These are phyloP conservation scores for Hanseniaspora valbyensis DNA, from an alignment of 805 yeast species.

Conservation along the genomic window DNA sequence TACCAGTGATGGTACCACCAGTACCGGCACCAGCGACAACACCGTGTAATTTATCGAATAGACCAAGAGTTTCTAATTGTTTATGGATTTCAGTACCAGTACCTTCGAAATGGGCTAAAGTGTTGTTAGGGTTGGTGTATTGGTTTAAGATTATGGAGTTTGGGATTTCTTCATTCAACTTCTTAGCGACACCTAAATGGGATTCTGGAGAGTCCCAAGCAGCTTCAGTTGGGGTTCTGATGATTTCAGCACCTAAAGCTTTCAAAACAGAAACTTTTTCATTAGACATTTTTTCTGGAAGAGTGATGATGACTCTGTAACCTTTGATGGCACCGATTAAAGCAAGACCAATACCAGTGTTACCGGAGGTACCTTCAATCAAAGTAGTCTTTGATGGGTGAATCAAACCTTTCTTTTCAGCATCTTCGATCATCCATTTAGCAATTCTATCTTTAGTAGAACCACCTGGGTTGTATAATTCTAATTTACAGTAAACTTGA, in stretches of 20 bases:
- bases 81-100: conserved; percentile 81
- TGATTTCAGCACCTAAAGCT: conserved; percentile 83
- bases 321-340: conserved; percentile 79
- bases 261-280: conserved; percentile 80
- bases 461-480: conserved; percentile 80
- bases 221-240: conserved; percentile 84
- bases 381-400: conserved; percentile 70
- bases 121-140: conserved; percentile 67
- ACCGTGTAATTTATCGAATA: conserved; percentile 51
- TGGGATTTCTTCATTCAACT: conserved; percentile 71
- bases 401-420: conserved; percentile 64
- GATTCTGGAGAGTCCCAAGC: conserved; percentile 90
- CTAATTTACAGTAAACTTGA: conserved; percentile 59
- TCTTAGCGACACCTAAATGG: conserved; percentile 77
- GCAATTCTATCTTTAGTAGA: conserved; percentile 85
- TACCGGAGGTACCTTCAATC: conserved; percentile 85
- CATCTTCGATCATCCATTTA: conserved; percentile 73
- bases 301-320: conserved; percentile 73
- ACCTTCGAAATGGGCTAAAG: conserved; percentile 71
- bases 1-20: conserved; percentile 84
- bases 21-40: conserved; percentile 90
- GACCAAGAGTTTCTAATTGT: conserved; percentile 40
- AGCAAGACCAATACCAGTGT: conserved; percentile 85
- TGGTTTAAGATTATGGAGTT: conserved; percentile 78
- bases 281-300: conserved; percentile 87